Percentiles rank a stretch among this genome's conserved stretches.
Conservation (phyloP, 1,284 basidiomycete genomes). For the Quambalaria eucalypti region DNA sequence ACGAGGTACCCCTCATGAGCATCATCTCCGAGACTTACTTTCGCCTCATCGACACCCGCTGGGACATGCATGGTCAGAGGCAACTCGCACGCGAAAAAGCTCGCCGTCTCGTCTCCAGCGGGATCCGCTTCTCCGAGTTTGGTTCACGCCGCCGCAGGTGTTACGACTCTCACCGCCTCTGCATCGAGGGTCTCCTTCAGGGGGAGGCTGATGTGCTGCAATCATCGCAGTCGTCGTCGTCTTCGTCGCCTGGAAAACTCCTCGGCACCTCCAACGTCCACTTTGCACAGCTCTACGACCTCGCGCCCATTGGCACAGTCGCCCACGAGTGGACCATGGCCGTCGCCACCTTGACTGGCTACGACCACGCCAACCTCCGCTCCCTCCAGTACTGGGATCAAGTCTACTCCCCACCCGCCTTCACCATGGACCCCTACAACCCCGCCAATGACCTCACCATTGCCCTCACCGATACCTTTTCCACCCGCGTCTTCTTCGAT, state of each 20-base stretch:
- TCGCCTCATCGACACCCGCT: constrained; percentile 61
- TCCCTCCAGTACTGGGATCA: constrained; percentile 40
- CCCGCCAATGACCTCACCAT: constrained; percentile 43
- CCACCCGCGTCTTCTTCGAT: constrained; percentile 39
- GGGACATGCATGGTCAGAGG: constrained; percentile 68
- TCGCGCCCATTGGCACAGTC: constrained; percentile 39
- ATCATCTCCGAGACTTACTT: constrained; percentile 73
- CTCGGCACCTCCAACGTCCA: constrained; percentile 50
- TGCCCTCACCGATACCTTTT: constrained; percentile 44
- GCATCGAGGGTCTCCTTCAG: constrained; percentile 62
- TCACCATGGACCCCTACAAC: constrained; percentile 18
- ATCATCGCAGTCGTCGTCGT: not conserved
- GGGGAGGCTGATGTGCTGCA: constrained; percentile 49
- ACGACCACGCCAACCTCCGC: constrained; percentile 27
- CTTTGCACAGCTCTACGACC: constrained; percentile 28
- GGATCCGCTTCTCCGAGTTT: constrained; percentile 79
- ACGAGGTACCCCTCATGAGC: constrained; percentile 92
- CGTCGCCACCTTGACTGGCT: constrained; percentile 35
- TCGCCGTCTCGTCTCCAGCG: constrained; percentile 58
- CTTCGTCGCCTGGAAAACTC: constrained; percentile 54
- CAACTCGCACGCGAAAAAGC: constrained; percentile 63
- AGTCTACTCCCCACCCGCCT: constrained; percentile 39
- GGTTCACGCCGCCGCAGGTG: constrained; percentile 82
- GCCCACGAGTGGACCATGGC: constrained; percentile 47
- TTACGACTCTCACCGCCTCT: constrained; percentile 67